These are phyloP conservation scores for Dipteronia dyeriana DNA, from an alignment of 345 rosid species.

Conservation along the genomic window DNA sequence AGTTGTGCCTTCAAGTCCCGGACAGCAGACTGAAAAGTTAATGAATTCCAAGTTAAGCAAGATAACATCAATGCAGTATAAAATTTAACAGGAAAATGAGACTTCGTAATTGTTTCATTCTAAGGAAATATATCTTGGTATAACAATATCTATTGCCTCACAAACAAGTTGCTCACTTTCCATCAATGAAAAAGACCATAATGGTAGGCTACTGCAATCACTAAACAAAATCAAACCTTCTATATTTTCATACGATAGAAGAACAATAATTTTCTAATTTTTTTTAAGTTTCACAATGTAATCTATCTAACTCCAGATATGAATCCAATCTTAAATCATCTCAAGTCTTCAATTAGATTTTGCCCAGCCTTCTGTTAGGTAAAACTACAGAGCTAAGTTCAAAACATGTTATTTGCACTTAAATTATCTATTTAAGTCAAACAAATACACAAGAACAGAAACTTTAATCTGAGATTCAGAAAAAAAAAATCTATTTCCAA, in stretches of 20 bases:
- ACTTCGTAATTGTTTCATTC: not conserved
- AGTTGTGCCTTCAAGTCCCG: constrained; percentile 91
- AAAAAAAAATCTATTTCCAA: not conserved
- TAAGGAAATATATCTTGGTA: not conserved
- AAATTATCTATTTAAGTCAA: not conserved
- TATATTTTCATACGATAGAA: not conserved
- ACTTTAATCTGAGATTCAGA: not conserved
- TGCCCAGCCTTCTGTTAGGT: not conserved
- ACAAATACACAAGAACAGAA: not conserved
- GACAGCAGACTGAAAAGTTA: constrained; percentile 73
- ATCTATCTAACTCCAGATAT: not conserved
- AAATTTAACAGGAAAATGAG: not conserved
- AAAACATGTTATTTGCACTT: not conserved
- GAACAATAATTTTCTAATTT: not conserved
- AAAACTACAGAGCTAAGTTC: not conserved
- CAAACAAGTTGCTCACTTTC: constrained; percentile 1
- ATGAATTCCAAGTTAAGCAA: constrained; percentile 5
- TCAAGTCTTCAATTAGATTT: not conserved
- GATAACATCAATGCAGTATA: not conserved
- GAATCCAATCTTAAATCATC: not conserved
- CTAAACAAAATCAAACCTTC: not conserved
- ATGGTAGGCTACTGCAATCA: not conserved
- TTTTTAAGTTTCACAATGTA: not conserved
- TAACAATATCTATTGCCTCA: not conserved
- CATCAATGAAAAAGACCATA: not conserved